Conservation (phyloP, 139 green algal genomes). For the Pseudopediastrum boryanum region DNA sequence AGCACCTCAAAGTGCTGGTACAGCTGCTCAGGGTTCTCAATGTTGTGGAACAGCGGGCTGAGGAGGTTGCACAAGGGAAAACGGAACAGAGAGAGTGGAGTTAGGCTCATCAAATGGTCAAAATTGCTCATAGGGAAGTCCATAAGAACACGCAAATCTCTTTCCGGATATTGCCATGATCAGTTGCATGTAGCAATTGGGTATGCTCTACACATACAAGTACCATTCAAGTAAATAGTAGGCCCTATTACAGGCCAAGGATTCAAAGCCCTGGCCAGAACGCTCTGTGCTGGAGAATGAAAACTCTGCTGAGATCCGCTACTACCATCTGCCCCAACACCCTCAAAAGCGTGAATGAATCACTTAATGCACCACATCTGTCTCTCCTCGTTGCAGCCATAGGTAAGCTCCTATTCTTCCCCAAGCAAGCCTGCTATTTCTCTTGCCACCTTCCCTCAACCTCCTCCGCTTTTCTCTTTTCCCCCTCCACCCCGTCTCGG, state of each 20-base stretch:
- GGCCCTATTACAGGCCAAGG: no score
- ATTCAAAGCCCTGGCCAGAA: no score
- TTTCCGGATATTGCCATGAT: neutral
- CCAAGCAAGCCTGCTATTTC: neutral
- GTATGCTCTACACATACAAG: neutral
- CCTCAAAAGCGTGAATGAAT: no score
- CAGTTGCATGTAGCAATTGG: neutral
- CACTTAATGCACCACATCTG: no score
- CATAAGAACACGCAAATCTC: neutral
- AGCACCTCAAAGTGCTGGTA: constrained; percentile 10
- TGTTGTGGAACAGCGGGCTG: constrained; percentile 4
- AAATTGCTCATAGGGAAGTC: neutral
- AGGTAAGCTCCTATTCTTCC: neutral
- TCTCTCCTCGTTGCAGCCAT: neutral
- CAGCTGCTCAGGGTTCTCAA: neutral
- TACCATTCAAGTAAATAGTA: no score
- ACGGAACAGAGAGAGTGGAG: neutral
- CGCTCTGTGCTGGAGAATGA: no score
- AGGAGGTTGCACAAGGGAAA: neutral
- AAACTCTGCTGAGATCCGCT: no score
- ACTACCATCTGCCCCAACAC: neutral
- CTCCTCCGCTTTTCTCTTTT: no score
- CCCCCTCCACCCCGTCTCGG: no score
- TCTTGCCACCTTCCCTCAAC: neutral
- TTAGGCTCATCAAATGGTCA: neutral